Base-by-base conservation (phyloP, 1,139 yeast genomes). In the Yamadazyma sp. region DNA sequence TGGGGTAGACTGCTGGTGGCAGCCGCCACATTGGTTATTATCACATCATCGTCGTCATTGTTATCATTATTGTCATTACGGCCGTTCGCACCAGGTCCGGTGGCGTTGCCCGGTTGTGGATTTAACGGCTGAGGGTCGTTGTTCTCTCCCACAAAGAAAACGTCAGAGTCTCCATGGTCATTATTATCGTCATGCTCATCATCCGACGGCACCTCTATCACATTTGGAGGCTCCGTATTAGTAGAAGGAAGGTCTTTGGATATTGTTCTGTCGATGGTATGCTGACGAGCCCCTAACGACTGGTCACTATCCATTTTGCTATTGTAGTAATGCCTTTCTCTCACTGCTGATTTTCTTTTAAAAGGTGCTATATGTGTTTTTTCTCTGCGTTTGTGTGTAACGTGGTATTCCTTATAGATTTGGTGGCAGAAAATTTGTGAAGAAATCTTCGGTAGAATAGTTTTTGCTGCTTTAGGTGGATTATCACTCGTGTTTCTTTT, bases 11-110 rank as follows among this genome's bases (percentile, higher is more conserved):
- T 12, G 5, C 16, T 24, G 20, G 33, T 17, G 16, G 34, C 14
- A 3, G 29, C 11, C 9, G 29, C 31, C 20, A 42, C 46, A 12
- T 33, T 36, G 3, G 48, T 44, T 12, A 44, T 44, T 12, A 44
- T 31, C 32, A 44, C 41, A 34, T 44, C 48, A 27, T 42, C 44
- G 33, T 32, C 25, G 26, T 34, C 8, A 8, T 20, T 17, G 16
- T 36, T 27, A 14, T 17, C 25, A 16, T 31, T 27, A 27, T 36
- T 24, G 22, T 26, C n/a, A n/a, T n/a, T n/a, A n/a, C n/a, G n/a
- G n/a, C n/a, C n/a, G n/a, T n/a, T n/a, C n/a, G n/a, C n/a, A n/a
- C n/a, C n/a, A n/a, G n/a, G 17, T 6, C 5, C 12, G 16, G 8
- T 12, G 16, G 16, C 8, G 29, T 5, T 12, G 6, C 12, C n/a